phyloP scores from a whole-genome alignment of 768 basidiomycete species.

The Leucogyrophana mollusca region DNA sequence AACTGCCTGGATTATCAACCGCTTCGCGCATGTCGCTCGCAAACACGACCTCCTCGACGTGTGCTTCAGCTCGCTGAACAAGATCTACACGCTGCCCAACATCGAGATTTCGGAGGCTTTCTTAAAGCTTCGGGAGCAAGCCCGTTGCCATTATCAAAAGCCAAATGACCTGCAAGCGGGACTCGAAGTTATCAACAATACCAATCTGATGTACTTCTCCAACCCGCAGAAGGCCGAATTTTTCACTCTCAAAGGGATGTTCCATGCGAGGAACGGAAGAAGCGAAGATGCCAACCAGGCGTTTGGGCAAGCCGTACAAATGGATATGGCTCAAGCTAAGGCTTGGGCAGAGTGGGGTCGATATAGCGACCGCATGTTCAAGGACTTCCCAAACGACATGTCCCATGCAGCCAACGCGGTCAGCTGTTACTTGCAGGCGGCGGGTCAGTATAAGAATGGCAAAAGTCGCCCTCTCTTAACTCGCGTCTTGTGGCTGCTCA shows the following conservation, averaged over 20 bases:
- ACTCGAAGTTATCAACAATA: constrained; percentile 98
- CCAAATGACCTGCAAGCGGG: constrained; percentile 92
- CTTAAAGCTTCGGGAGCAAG: constrained; percentile 97
- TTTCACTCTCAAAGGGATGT: constrained; percentile 98
- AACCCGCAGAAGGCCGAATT: constrained; percentile 95
- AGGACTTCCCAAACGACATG: constrained; percentile 74
- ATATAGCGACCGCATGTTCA: constrained; percentile 91
- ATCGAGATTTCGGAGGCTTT: constrained; percentile 99
- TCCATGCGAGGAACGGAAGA: constrained; percentile 83
- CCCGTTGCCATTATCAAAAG: constrained; percentile 96
- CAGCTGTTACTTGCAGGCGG: constrained; percentile 96
- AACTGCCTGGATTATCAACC: constrained; percentile 99
- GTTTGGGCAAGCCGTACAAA: constrained; percentile 93
- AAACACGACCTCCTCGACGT: constrained; percentile 97
- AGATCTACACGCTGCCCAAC: constrained; percentile 98
- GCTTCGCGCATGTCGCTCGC: constrained; percentile 96
- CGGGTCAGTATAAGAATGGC: constrained; percentile 89
- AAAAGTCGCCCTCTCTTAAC: constrained; percentile 91
- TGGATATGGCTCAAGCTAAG: constrained; percentile 93
- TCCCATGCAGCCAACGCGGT: constrained; percentile 86
- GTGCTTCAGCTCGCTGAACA: constrained; percentile 90
- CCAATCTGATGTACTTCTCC: constrained; percentile 98
- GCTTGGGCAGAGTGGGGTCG: constrained; percentile 99
- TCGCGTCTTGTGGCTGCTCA: constrained; percentile 94
- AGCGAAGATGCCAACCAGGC: constrained; percentile 89